A percentile compares a stretch with the other conserved stretches of the same genome.
Conservation (phyloP, 2,329 filamentous ascomycete species). For the Fusarium sororula region DNA sequence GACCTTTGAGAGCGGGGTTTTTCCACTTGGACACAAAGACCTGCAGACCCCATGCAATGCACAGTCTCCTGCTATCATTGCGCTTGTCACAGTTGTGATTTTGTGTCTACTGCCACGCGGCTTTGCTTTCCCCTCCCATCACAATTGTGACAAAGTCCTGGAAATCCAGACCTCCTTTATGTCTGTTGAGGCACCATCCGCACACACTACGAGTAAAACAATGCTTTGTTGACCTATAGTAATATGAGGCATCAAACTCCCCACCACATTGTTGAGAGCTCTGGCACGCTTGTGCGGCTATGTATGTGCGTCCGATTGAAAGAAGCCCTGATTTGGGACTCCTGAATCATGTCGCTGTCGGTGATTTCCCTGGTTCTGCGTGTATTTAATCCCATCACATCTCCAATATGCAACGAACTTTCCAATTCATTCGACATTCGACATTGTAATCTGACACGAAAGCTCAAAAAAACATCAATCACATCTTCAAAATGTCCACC, state of each 20-base stretch:
- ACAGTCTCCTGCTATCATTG: background rate
- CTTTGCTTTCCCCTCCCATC: background rate
- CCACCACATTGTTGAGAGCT: background rate
- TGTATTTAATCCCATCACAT: background rate
- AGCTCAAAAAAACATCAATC: background rate
- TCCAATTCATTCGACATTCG: background rate
- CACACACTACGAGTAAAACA: background rate
- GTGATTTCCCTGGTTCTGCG: background rate
- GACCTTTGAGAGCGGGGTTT: background rate
- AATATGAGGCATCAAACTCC: background rate
- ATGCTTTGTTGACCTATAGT: background rate
- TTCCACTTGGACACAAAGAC: background rate
- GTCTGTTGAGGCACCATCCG: background rate
- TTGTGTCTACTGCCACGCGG: background rate
- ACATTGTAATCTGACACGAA: background rate
- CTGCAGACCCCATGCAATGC: background rate
- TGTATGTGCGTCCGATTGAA: background rate
- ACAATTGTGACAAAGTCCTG: background rate
- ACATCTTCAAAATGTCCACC: background rate
- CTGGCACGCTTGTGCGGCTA: background rate
- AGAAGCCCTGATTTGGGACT: background rate
- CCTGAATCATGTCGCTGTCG: background rate
- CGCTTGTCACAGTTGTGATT: constrained; percentile 1
- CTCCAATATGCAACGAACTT: background rate
- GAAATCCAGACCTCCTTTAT: background rate